Evolutionary conservation across 2,329 filamentous ascomycete species (phyloP).

Genomic region (Boeremia lycopersici): DNA sequence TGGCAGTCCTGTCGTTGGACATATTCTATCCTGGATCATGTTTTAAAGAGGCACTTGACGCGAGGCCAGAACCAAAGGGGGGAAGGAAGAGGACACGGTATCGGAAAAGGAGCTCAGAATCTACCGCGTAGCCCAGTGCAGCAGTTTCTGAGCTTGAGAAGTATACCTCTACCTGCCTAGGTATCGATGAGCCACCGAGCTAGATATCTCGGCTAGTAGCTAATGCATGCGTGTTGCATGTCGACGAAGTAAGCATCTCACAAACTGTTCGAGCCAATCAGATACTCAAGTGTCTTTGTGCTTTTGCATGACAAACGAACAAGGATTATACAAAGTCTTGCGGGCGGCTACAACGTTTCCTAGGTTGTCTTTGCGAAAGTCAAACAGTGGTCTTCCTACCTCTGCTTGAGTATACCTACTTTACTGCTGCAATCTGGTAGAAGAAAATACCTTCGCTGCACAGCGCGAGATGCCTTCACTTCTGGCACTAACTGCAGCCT

Average conservation of each 20-base stretch:
- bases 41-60: slow-evolving; percentile 39
- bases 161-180: too few relatives aligned
- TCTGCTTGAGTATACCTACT: background rate
- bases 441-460: background rate
- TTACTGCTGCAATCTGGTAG: background rate
- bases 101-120: slow-evolving; percentile 22
- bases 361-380: background rate
- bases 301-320: too few relatives aligned
- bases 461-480: background rate
- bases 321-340: too few relatives aligned
- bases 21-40: slow-evolving; percentile 46
- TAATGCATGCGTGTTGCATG: too few relatives aligned
- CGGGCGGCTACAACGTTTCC: background rate
- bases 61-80: slow-evolving; percentile 6
- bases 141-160: slow-evolving; percentile 13
- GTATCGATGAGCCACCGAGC: too few relatives aligned
- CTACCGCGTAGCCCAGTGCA: slow-evolving; percentile 12
- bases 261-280: too few relatives aligned
- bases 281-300: too few relatives aligned
- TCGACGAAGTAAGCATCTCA: too few relatives aligned
- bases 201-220: too few relatives aligned
- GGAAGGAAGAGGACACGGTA: slow-evolving; percentile 21
- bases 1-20: slow-evolving; percentile 43
- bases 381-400: background rate
- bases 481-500: background rate